phyloP scores from a whole-genome alignment of 2,329 filamentous ascomycete genomes.

The Beauveria medogensis region DNA sequence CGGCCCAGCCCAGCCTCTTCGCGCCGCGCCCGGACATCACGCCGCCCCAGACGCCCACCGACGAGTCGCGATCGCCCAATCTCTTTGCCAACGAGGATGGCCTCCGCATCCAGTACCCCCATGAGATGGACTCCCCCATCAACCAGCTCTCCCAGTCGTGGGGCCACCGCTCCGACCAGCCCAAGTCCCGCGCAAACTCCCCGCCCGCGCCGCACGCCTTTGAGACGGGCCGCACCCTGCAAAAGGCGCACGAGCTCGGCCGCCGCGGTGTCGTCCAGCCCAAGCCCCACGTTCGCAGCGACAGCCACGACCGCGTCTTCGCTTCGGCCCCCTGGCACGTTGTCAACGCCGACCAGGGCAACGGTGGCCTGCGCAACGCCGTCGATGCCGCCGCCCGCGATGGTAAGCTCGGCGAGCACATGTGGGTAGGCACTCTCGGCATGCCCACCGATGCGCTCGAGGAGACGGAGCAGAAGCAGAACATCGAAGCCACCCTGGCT shows the following conservation, averaged over 20 bases:
- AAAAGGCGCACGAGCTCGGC: slow-evolving; percentile 50
- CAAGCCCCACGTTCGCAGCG: slow-evolving; percentile 42
- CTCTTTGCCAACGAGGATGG: slow-evolving; percentile 52
- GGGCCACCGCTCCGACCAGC: slow-evolving; percentile 70
- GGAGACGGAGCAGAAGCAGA: slow-evolving; percentile 64
- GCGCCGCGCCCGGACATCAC: slow-evolving; percentile 39
- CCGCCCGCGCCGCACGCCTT: slow-evolving; percentile 70
- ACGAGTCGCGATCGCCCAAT: slow-evolving; percentile 36
- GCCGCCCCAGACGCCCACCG: slow-evolving; percentile 47
- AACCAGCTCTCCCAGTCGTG: slow-evolving; percentile 71
- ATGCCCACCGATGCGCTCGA: slow-evolving; percentile 87
- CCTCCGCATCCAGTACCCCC: slow-evolving; percentile 46
- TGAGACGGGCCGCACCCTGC: slow-evolving; percentile 51
- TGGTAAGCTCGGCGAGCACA: slow-evolving; percentile 63
- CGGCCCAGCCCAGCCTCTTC: slow-evolving; percentile 46
- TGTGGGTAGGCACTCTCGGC: slow-evolving; percentile 87
- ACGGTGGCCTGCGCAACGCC: slow-evolving; percentile 85
- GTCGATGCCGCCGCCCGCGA: slow-evolving; percentile 68
- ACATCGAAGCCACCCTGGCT: slow-evolving; percentile 74
- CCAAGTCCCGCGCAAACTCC: slow-evolving; percentile 63
- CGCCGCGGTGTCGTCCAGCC: slow-evolving; percentile 52
- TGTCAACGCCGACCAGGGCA: slow-evolving; percentile 80
- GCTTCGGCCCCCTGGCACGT: slow-evolving; percentile 76
- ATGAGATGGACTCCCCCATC: slow-evolving; percentile 52
- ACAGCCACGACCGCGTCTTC: slow-evolving; percentile 62